phyloP scores from a whole-genome alignment of 305 asterid genomes.

The Fraxinus angustifolia region DNA sequence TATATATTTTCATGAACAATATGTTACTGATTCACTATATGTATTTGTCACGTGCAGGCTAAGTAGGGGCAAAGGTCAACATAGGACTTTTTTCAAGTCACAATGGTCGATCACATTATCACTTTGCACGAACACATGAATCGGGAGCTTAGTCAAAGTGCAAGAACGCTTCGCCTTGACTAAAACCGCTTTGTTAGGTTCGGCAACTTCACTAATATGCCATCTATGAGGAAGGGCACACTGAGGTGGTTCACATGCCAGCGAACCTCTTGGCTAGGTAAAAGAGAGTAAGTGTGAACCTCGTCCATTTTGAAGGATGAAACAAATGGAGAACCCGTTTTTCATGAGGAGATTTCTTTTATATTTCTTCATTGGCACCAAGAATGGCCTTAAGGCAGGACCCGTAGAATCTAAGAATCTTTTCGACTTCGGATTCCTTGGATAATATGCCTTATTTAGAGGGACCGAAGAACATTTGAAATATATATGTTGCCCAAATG shows the following conservation, averaged over 20 bases:
- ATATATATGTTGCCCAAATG: neutral
- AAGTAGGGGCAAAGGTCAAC: neutral
- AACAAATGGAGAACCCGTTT: too few relatives aligned
- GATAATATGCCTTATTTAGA: neutral
- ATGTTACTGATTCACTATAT: neutral
- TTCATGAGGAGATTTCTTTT: too few relatives aligned
- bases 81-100: neutral
- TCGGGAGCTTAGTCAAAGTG: neutral
- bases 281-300: too few relatives aligned
- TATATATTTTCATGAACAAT: too few relatives aligned
- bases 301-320: too few relatives aligned
- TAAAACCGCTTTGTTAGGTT: neutral
- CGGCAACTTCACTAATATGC: neutral
- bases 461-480: neutral
- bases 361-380: neutral
- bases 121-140: neutral
- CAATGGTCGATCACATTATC: neutral
- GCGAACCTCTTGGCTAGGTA: too few relatives aligned
- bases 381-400: neutral
- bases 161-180: neutral
- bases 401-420: neutral
- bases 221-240: neutral
- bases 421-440: neutral
- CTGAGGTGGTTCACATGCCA: too few relatives aligned
- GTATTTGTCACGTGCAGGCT: neutral